Conservation (phyloP, 495 filamentous ascomycete genomes). For the Elaphomyces granulatus region DNA sequence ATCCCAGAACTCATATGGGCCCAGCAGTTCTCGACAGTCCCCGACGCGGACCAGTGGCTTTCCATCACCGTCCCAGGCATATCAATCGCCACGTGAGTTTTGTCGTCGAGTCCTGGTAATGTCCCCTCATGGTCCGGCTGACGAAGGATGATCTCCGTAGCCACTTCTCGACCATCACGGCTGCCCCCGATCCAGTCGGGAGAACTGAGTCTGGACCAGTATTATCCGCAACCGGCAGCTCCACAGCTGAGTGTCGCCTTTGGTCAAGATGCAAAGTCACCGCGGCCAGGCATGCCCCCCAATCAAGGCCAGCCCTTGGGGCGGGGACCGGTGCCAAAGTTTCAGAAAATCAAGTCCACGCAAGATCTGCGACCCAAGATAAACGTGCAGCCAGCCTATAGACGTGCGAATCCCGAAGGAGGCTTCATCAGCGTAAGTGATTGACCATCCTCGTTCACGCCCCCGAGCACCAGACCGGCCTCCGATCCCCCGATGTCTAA, state of each 20-base stretch:
- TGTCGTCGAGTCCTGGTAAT: slow-evolving; percentile 7
- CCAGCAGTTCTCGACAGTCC: slow-evolving; percentile 37
- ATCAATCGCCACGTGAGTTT: slow-evolving; percentile 45
- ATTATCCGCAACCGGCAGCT: slow-evolving; percentile 55
- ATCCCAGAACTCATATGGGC: slow-evolving; percentile 31
- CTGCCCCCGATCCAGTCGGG: slow-evolving; percentile 61
- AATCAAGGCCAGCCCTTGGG: slow-evolving; percentile 29
- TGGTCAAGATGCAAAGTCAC: slow-evolving; percentile 59
- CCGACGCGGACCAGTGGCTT: slow-evolving; percentile 43
- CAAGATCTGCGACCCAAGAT: slow-evolving; percentile 69
- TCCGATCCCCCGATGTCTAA: slow-evolving; percentile 5
- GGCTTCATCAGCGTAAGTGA: slow-evolving; percentile 90
- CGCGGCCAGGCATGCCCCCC: slow-evolving; percentile 38
- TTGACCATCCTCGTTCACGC: slow-evolving; percentile 3
- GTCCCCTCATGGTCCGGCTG: background rate
- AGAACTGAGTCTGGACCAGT: slow-evolving; percentile 44
- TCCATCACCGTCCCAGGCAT: slow-evolving; percentile 47
- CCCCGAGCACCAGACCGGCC: slow-evolving; percentile 1
- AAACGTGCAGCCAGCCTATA: slow-evolving; percentile 76
- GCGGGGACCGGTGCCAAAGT: slow-evolving; percentile 72
- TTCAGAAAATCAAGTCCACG: slow-evolving; percentile 57
- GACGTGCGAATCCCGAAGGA: slow-evolving; percentile 90
- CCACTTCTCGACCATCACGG: slow-evolving; percentile 24
- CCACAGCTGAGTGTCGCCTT: slow-evolving; percentile 58
- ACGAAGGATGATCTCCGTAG: background rate